A percentile compares a stretch with the other conserved stretches of the same genome.
These are phyloP conservation scores for Talaromyces adpressus DNA, from an alignment of 495 filamentous ascomycete species.

Conservation along the genomic window DNA sequence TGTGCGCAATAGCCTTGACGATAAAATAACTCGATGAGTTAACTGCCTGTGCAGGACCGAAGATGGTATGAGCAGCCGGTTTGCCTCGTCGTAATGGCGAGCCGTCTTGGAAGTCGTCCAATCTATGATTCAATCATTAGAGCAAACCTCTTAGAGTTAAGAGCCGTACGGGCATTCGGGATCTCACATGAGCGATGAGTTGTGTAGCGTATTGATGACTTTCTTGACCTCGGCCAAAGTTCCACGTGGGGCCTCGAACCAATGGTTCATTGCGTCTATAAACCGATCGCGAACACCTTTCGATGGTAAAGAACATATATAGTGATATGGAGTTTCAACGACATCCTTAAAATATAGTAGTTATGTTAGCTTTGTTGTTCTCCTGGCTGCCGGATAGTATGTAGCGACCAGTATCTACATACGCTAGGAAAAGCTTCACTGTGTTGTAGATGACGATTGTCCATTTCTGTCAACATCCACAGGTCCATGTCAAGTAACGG, in stretches of 20 bases:
- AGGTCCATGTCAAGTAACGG: neutral
- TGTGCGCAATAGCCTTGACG: constrained; percentile 25
- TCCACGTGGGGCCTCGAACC: constrained; percentile 9
- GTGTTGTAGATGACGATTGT: neutral
- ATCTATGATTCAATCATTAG: constrained; percentile 15
- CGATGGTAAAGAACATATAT: constrained; percentile 8
- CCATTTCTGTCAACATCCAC: neutral
- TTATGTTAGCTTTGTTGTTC: neutral
- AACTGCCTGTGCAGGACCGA: constrained; percentile 36
- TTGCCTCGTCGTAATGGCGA: constrained; percentile 29
- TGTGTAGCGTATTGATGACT: constrained; percentile 15
- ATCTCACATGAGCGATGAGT: constrained; percentile 17
- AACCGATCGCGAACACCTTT: constrained; percentile 10
- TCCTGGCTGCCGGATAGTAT: neutral
- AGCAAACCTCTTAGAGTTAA: constrained; percentile 12
- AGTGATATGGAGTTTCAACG: neutral
- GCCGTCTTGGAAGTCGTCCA: constrained; percentile 35
- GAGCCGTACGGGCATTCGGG: constrained; percentile 15
- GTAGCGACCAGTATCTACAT: neutral
- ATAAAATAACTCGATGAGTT: constrained; percentile 44
- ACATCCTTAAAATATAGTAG: neutral
- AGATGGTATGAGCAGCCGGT: constrained; percentile 30
- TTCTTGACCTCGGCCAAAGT: constrained; percentile 11
- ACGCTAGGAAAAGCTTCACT: neutral
- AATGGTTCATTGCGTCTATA: constrained; percentile 17